These are phyloP conservation scores for Populus pruinosa DNA, from an alignment of 345 rosid species.

Conservation along the genomic window DNA sequence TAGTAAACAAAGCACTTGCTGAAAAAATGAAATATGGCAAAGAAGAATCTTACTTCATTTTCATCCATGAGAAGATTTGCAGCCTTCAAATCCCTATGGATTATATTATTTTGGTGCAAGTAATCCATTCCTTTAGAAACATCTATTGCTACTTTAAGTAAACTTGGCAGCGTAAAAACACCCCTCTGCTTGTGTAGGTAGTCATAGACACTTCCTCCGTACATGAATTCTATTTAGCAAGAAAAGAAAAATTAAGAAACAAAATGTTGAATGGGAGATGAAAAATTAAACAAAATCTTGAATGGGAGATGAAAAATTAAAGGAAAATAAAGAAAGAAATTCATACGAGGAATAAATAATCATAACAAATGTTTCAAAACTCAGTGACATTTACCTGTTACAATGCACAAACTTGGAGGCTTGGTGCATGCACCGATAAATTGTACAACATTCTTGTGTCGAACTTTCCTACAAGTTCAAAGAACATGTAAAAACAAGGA, in stretches of 20 bases:
- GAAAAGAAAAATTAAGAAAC: conserved; percentile 8
- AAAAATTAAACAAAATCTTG: not conserved
- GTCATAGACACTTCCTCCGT: conserved; percentile 98
- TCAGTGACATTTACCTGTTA: conserved; percentile 57
- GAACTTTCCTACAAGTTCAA: conserved; percentile 68
- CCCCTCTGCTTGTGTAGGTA: conserved; percentile 93
- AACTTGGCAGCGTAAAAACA: conserved; percentile 79
- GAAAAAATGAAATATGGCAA: not conserved
- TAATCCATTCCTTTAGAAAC: conserved; percentile 97
- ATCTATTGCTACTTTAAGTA: conserved; percentile 88
- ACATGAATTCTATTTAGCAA: conserved; percentile 65
- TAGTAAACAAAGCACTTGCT: not conserved
- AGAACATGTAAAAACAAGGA: not conserved
- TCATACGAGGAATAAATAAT: not conserved
- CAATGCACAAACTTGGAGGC: conserved; percentile 85
- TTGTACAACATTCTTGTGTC: conserved; percentile 95
- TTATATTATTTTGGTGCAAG: conserved; percentile 89
- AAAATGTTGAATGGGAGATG: not conserved
- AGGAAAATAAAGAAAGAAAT: not conserved
- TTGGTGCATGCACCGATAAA: conserved; percentile 98
- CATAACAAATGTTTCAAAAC: not conserved
- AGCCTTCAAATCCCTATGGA: conserved; percentile 94
- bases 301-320: not conserved
- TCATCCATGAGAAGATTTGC: conserved; percentile 98
- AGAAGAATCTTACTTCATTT: conserved; percentile 64